phyloP scores from a whole-genome alignment of 345 rosid species.

The Pugionium cornutum region DNA sequence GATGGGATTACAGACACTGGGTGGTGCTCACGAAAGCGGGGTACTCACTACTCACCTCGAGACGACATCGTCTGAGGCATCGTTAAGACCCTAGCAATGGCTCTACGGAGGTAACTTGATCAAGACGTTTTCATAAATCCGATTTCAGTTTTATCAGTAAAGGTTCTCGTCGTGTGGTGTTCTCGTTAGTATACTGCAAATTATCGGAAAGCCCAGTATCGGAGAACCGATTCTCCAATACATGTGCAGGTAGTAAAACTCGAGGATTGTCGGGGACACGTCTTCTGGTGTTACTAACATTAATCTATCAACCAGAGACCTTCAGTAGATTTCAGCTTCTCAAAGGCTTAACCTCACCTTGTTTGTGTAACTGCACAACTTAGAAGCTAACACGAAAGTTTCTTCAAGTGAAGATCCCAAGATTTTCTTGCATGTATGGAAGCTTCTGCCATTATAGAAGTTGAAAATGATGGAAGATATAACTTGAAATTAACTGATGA shows the following conservation, averaged over 20 bases:
- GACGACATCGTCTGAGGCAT: no score
- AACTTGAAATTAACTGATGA: conserved; percentile 11
- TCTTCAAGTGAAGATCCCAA: not conserved
- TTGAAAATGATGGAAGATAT: not conserved
- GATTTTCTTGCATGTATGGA: not conserved
- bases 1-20: no score
- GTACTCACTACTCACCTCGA: no score
- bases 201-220: no score
- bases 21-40: no score
- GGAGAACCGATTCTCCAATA: no score
- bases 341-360: not conserved
- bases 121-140: no score
- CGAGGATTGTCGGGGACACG: not conserved
- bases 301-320: not conserved
- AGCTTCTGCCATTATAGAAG: not conserved
- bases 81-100: no score
- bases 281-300: conserved; percentile 21
- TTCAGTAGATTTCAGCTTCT: conserved; percentile 17
- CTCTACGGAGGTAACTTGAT: no score
- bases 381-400: conserved; percentile 8
- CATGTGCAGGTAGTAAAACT: not conserved
- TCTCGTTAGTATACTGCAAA: no score
- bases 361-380: conserved; percentile 23
- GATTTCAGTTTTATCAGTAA: no score
- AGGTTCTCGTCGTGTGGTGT: no score